Evolutionary conservation across 208 protist species (phyloP), one percentile per base, ranked within the genome.

Genomic region (Leishmania braziliensis): DNA sequence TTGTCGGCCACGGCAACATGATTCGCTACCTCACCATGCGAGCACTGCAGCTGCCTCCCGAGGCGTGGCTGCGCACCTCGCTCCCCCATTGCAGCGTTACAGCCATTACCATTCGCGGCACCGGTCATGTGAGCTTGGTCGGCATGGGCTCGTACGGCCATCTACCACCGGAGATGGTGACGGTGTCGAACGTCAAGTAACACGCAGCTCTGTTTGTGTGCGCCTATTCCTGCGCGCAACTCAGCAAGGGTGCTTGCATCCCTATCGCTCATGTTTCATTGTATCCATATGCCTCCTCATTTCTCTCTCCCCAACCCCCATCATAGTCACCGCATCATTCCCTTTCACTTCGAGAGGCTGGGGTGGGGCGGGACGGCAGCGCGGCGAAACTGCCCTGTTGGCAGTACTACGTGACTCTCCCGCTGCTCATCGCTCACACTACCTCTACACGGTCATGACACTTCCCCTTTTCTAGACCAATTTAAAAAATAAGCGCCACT

Each of bases 21-120:
- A 97, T 98, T 84, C 93, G 95, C 36, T 98, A 96, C 85, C 92
- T 94, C 56, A 86, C 90, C 6, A 88, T 93, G 72, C 95, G 95
- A 14, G 93, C 93, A 16, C 83, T 98, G 60, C 93, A 97, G 81
- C 81, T 98, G 54, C 91, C 91, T 23, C 92, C 93, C 29, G 89
- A 95, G 69, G 92, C 91, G 51, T 98, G 95, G 93, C 80, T 96
- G 82, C 91, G 92, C 48, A 78, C 90, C 46, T 90, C 89, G 20
- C 82, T 95, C 43, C 89, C 91, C 48, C 93, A 96, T 72, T 93
- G 91, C 82, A 92, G 87, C 75, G 80, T 95, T 65, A 96, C 92
- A 58, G 88, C 81, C 75, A 79, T 96, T 51, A 86, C 70, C 8
- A 96, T 96, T 73, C 54, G 81, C 48, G 88, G 83, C 36, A 87